A percentile compares a stretch with the other conserved stretches of the same genome.
phyloP scores from a whole-genome alignment of 768 basidiomycete species.

The Chalciporus sphaerocephalus region DNA sequence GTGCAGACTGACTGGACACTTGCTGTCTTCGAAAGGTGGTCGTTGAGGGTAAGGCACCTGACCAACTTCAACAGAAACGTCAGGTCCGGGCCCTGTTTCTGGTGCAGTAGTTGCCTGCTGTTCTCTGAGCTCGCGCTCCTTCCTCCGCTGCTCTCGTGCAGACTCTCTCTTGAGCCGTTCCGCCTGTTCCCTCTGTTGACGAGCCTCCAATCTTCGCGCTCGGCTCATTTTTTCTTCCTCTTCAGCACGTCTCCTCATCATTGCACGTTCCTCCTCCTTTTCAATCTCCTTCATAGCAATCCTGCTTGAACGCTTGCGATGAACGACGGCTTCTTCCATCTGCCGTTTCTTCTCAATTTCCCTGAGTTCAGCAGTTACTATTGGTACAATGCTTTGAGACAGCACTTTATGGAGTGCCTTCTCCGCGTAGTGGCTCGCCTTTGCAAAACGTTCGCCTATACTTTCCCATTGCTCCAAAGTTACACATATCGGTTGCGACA shows the following conservation, averaged over 20 bases:
- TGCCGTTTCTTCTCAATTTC: slow-evolving; percentile 58
- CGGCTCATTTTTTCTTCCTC: slow-evolving; percentile 67
- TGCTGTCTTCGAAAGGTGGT: slow-evolving; percentile 3
- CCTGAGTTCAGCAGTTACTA: slow-evolving; percentile 61
- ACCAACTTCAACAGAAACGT: not conserved
- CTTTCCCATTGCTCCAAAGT: slow-evolving; percentile 83
- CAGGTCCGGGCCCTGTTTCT: slow-evolving; percentile 9
- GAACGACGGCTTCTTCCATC: slow-evolving; percentile 70
- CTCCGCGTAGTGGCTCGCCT: slow-evolving; percentile 75
- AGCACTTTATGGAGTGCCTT: slow-evolving; percentile 71
- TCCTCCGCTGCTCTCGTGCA: slow-evolving; percentile 50
- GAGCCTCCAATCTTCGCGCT: slow-evolving; percentile 52
- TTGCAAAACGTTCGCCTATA: slow-evolving; percentile 69
- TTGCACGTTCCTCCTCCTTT: slow-evolving; percentile 64
- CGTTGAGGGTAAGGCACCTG: not conserved
- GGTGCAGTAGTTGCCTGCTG: slow-evolving; percentile 13
- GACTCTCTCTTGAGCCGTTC: slow-evolving; percentile 52
- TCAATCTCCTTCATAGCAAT: slow-evolving; percentile 79
- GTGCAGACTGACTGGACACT: slow-evolving; percentile 1
- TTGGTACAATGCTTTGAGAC: slow-evolving; percentile 61
- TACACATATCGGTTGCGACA: slow-evolving; percentile 63
- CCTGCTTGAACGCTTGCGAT: slow-evolving; percentile 88
- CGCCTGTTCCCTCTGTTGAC: slow-evolving; percentile 53
- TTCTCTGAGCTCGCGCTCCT: slow-evolving; percentile 33
- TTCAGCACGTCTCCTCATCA: slow-evolving; percentile 57